These are phyloP conservation scores for Agrostemma githago DNA, from an alignment of 148 eudicot genomes.

Conservation along the genomic window DNA sequence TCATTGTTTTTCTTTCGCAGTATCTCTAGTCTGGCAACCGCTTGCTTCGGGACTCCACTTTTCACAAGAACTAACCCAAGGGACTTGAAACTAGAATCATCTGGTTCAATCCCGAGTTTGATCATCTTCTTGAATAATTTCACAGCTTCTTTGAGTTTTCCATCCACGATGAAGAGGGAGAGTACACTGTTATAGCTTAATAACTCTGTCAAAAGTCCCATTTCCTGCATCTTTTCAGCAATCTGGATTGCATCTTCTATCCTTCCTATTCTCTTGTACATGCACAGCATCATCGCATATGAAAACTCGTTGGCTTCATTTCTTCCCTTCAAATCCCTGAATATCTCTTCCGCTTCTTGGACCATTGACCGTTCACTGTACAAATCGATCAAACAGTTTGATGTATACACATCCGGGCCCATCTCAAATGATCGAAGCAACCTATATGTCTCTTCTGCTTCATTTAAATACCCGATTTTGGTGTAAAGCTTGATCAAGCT, in stretches of 20 bases:
- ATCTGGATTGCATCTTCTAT: constrained; percentile 57
- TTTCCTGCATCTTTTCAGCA: constrained; percentile 63
- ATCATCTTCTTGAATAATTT: constrained; percentile 67
- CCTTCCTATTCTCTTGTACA: constrained; percentile 75
- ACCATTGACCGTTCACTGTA: constrained; percentile 70
- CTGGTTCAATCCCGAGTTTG: constrained; percentile 44
- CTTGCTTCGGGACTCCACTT: constrained; percentile 61
- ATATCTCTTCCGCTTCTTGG: constrained; percentile 61
- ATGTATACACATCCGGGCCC: constrained; percentile 54
- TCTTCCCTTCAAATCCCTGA: constrained; percentile 39
- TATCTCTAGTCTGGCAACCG: constrained; percentile 54
- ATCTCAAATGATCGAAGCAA: constrained; percentile 46
- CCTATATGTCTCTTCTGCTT: constrained; percentile 61
- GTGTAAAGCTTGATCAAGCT: constrained; percentile 78
- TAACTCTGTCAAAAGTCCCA: constrained; percentile 59
- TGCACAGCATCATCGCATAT: constrained; percentile 83
- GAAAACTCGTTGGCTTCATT: constrained; percentile 88
- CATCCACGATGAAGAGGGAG: constrained; percentile 55
- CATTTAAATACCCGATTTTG: constrained; percentile 70
- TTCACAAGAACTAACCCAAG: constrained; percentile 57
- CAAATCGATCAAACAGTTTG: constrained; percentile 85
- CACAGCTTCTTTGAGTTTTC: constrained; percentile 62
- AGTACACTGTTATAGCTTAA: constrained; percentile 77
- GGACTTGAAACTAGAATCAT: constrained; percentile 60
- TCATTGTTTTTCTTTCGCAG: constrained; percentile 42